Conservation (phyloP, 164 flowering plant genomes). For the Echeveria elegans region DNA sequence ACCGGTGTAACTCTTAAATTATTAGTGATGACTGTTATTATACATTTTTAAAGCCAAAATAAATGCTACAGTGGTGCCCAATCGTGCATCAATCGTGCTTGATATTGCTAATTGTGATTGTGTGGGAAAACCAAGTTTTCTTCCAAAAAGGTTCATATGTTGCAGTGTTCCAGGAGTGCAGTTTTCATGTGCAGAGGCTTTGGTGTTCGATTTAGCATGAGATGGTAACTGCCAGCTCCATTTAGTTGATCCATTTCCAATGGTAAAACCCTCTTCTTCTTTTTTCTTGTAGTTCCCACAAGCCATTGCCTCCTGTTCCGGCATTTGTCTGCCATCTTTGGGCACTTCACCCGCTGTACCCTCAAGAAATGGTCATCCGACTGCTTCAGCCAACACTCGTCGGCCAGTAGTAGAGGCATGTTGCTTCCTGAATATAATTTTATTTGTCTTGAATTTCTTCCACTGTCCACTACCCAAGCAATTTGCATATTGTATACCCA, state of each 20-base stretch:
- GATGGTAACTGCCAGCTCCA: not conserved
- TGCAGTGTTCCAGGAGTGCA: not conserved
- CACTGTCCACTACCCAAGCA: not conserved
- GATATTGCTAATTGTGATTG: too few species aligned
- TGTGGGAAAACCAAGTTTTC: not conserved
- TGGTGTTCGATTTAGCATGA: not conserved
- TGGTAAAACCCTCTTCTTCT: too few species aligned
- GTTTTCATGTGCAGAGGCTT: not conserved
- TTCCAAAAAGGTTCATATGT: not conserved
- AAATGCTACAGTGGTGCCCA: too few species aligned
- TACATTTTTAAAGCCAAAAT: too few species aligned
- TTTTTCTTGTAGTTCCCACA: constrained; percentile 56
- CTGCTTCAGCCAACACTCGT: constrained; percentile 30
- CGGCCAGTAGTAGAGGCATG: constrained; percentile 29
- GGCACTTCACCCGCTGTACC: constrained; percentile 44
- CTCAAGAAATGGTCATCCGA: constrained; percentile 40
- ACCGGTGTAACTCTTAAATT: too few species aligned
- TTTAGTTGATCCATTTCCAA: too few species aligned
- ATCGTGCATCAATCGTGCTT: too few species aligned
- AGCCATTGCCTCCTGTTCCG: constrained; percentile 56
- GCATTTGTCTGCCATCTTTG: constrained; percentile 47
- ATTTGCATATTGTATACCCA: not conserved
- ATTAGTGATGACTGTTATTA: too few species aligned
- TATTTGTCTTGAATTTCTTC: not conserved
- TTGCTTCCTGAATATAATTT: not conserved